Evolutionary conservation across 2,329 filamentous ascomycete species (phyloP).

Genomic region (Aspergillus fijiensis): DNA sequence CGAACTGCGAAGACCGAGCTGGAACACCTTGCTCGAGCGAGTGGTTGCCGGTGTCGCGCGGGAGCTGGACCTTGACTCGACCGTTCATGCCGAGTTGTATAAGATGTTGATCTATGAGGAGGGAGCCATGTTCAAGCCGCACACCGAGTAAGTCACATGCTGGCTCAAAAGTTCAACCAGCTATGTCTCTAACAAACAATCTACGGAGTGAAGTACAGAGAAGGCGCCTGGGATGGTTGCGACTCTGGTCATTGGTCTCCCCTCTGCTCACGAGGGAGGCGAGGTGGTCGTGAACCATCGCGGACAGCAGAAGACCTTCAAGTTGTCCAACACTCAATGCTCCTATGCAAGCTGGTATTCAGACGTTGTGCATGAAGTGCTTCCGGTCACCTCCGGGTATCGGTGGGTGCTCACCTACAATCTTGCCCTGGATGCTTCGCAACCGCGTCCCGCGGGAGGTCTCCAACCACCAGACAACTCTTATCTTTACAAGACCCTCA

Average conservation of each 20-base stretch:
- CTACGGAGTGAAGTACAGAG: not conserved
- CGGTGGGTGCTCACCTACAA: constrained; percentile 13
- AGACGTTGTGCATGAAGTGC: constrained; percentile 11
- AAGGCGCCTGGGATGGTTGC: constrained; percentile 14
- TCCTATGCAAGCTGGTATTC: constrained; percentile 12
- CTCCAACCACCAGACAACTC: no score
- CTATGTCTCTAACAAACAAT: no score
- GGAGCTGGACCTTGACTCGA: constrained; percentile 5
- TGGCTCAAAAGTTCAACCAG: no score
- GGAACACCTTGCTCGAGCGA: not conserved
- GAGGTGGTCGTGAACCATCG: not conserved
- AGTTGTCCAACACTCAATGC: constrained; percentile 3
- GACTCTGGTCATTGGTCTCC: constrained; percentile 12
- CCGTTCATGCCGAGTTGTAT: constrained; percentile 10
- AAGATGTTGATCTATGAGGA: constrained; percentile 15
- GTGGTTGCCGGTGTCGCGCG: not conserved
- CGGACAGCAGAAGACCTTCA: not conserved
- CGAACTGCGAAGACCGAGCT: constrained; percentile 4
- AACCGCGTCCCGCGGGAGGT: no score
- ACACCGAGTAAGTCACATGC: not conserved
- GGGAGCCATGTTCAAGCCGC: constrained; percentile 8
- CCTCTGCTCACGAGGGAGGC: constrained; percentile 15
- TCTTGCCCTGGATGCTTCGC: not conserved
- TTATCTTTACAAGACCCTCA: no score
- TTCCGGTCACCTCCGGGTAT: constrained; percentile 12